Evolutionary conservation across 768 basidiomycete genomes (phyloP), one percentile per base, ranked within the genome.

Genomic region (Pleurotus pulmonarius): DNA sequence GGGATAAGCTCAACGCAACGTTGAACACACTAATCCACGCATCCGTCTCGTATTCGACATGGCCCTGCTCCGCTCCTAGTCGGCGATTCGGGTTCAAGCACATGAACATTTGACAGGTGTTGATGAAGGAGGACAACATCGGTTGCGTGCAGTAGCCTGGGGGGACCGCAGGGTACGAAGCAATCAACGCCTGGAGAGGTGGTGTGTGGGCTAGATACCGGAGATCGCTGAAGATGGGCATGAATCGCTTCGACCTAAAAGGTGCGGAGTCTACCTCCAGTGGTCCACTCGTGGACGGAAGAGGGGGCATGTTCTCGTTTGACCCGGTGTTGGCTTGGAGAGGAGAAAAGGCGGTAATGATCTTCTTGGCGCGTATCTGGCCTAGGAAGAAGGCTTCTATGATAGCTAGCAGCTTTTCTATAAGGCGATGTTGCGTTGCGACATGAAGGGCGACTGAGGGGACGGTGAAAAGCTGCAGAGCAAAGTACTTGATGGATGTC

Each of bases 11-110:
- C 8, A 96, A 82, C 5, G 94, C 94, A 20, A 98, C 89, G 62
- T 95, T 94, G 72, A 98, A 98, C 12, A 97, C 92, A 63, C 88
- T 91, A 59, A 97, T 92, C 96, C 95, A 97, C 16, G 89, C 88
- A 61, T 99, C 97, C 26, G 90, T 89, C 73, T 99, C 97, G 73
- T 91, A 99, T 69, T 98, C 96, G 63, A 99, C 85, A 63, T 98
- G 97, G 51, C 76, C 87, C 25, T 82, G 80, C 4, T 79, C 83
- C 16, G 89, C 92, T 20, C 39, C 51, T 9, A 53, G 18, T 15
- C 96, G 83, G 62, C 87, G 86, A 70, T 94, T 94, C 2, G 94
- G 88, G 65, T 96, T 94, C 65, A 98, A 81, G 60, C 91, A 92
- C 83, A 92, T 90, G 77, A 98, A 99, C 44, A 98, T 75, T 61